Conservation (phyloP, 179 eudicot genomes). For the Camellia oleifera region DNA sequence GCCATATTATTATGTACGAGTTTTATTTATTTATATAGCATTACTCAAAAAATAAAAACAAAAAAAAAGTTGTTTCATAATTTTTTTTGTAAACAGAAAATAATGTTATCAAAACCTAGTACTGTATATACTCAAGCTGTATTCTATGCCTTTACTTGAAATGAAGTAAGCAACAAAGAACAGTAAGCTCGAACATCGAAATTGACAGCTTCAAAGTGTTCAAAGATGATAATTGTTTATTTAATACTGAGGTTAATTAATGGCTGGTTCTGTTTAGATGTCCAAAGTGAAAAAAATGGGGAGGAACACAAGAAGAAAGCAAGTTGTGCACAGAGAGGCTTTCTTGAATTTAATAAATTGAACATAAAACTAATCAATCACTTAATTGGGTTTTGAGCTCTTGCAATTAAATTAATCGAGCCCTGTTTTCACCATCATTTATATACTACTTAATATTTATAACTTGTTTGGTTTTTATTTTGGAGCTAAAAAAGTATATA, state of each 20-base stretch:
- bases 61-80: too few relatives aligned
- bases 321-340: slow-evolving; percentile 2
- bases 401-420: background rate
- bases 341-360: too few relatives aligned
- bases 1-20: too few relatives aligned
- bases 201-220: background rate
- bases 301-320: slow-evolving; percentile 31
- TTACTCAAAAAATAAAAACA: too few relatives aligned
- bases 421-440: background rate
- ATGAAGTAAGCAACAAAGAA: background rate
- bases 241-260: slow-evolving; percentile 3
- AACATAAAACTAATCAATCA: slow-evolving; percentile 15
- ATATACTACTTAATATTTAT: too few relatives aligned
- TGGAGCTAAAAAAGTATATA: too few relatives aligned
- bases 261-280: background rate
- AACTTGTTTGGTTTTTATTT: too few relatives aligned
- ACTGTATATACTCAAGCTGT: too few relatives aligned
- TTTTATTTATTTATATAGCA: too few relatives aligned
- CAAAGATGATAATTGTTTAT: background rate
- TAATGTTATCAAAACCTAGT: too few relatives aligned
- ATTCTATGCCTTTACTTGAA: background rate
- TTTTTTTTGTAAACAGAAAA: too few relatives aligned
- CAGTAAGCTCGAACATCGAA: background rate
- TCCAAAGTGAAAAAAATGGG: slow-evolving; percentile 12
- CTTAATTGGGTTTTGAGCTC: slow-evolving; percentile 24